Evolutionary conservation across 1,284 basidiomycete genomes (phyloP), one percentile per base, ranked within the genome.

Genomic region (Heterobasidion parviporum): DNA sequence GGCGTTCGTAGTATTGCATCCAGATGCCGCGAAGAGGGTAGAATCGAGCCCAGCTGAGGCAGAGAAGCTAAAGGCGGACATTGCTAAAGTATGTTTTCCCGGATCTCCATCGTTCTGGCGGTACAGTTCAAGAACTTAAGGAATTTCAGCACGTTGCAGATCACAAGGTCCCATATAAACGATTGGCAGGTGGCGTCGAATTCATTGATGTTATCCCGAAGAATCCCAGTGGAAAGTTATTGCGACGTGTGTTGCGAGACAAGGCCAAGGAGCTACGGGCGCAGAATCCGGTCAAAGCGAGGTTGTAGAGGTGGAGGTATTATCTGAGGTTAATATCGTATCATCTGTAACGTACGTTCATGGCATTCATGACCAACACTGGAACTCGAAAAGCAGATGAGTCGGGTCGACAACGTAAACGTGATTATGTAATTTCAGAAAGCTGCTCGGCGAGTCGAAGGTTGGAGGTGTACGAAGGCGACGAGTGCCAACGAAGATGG

Each of bases 121-220:
- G 34, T 14, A 52, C 34, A 1, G 36, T 5, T 56, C 46, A 16
- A 18, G 2, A 20, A 20, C 33, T 33, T 15, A 38, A 15, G 26
- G 18, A 38, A 14, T 26, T 48, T 48, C 16, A 48, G 83, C 78
- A 83, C 60, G 85, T 92, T 14, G 73, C 81, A 6, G 84, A 86
- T 59, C 69, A 76, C 56, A 91, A 90, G 65, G 74, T 80, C 7
- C 71, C 74, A 33, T 92, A 91, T 69, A 92, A 92, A 67, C 77
- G 76, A 60, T 68, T 92, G 1, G 73, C 77, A 14, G 84, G 82
- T 14, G 88, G 83, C 3, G 75, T 90, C 3, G 80, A 82, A 61
- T 82, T 89, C 57, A 71, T 87, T 20, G 80, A 87, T 50, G 68
- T 64, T 0, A 82, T 89, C 50, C 87, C 87, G 1, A 89, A 85